Evolutionary conservation across 1,284 basidiomycete species (phyloP).

Genomic region (Boletus sp.): DNA sequence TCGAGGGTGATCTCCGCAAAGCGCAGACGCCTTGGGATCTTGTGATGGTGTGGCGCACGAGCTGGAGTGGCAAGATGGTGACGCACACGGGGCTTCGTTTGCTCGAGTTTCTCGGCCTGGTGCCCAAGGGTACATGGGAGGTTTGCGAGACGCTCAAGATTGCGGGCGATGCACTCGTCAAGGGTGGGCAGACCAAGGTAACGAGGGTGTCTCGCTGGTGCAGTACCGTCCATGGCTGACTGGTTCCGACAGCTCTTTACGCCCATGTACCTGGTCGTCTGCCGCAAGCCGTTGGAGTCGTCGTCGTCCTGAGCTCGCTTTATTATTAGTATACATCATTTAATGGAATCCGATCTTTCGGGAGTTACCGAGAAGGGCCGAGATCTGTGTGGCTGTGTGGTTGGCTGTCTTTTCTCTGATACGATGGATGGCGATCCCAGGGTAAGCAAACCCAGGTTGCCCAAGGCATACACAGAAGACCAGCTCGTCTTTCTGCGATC

Average conservation of each 20-base stretch:
- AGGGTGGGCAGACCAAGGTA: conserved; percentile 85
- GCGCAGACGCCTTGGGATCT: conserved; percentile 94
- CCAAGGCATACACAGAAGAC: conserved; percentile 50
- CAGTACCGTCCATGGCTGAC: background rate
- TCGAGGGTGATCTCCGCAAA: conserved; percentile 90
- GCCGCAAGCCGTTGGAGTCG: conserved; percentile 52
- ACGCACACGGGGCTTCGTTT: conserved; percentile 80
- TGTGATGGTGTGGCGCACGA: conserved; percentile 86
- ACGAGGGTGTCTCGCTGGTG: background rate
- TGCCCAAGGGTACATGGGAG: conserved; percentile 91
- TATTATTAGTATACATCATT: too few species aligned
- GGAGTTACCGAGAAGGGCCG: conserved; percentile 23
- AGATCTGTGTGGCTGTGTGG: background rate
- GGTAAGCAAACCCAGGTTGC: conserved; percentile 50
- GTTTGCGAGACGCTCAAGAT: conserved; percentile 89
- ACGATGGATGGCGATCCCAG: conserved; percentile 34
- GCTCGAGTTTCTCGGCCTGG: conserved; percentile 75
- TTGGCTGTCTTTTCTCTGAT: background rate
- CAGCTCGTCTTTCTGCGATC: conserved; percentile 51
- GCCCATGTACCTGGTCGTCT: conserved; percentile 73
- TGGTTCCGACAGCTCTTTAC: conserved; percentile 62
- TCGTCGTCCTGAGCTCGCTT: too few species aligned
- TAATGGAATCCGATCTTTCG: conserved; percentile 31
- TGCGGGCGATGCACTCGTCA: conserved; percentile 77
- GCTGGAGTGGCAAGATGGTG: conserved; percentile 81